phyloP scores from a whole-genome alignment of 139 green algal genomes.

The Chlamydomonas eustigma region DNA sequence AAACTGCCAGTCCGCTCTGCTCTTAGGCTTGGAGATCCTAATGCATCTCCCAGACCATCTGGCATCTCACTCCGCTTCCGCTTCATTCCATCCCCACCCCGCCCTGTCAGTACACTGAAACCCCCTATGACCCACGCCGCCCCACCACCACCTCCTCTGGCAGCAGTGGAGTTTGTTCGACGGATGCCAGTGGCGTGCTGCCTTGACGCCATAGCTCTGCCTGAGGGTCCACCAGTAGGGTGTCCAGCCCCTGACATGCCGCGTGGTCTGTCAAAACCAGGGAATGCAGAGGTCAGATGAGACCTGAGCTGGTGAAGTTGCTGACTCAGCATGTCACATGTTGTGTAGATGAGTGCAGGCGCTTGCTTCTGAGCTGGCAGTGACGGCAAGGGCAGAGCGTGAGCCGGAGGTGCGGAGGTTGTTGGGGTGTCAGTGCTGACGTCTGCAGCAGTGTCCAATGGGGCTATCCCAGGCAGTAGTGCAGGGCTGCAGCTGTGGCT shows the following conservation, averaged over 20 bases:
- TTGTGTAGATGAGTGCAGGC: background rate
- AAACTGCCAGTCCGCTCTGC: background rate
- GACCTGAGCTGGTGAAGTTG: background rate
- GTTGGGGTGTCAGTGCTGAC: background rate
- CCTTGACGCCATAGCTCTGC: too few relatives aligned
- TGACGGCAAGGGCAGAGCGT: background rate
- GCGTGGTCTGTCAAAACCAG: background rate
- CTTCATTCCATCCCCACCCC: background rate
- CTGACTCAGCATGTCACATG: background rate
- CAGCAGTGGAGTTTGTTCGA: background rate
- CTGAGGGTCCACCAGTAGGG: background rate
- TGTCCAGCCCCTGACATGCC: background rate
- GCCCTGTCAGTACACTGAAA: background rate
- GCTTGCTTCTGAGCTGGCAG: background rate
- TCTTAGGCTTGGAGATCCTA: background rate
- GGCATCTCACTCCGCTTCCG: background rate
- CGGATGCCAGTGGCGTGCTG: background rate
- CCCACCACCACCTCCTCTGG: background rate
- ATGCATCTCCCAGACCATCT: background rate
- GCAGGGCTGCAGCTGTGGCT: conserved; percentile 2
- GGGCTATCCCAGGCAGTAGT: background rate
- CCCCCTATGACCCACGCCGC: background rate
- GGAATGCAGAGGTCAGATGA: background rate
- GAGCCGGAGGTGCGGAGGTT: too few relatives aligned
- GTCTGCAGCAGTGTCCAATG: background rate